Evolutionary conservation across 2,329 filamentous ascomycete species (phyloP).

Genomic region (Exophiala sp.): DNA sequence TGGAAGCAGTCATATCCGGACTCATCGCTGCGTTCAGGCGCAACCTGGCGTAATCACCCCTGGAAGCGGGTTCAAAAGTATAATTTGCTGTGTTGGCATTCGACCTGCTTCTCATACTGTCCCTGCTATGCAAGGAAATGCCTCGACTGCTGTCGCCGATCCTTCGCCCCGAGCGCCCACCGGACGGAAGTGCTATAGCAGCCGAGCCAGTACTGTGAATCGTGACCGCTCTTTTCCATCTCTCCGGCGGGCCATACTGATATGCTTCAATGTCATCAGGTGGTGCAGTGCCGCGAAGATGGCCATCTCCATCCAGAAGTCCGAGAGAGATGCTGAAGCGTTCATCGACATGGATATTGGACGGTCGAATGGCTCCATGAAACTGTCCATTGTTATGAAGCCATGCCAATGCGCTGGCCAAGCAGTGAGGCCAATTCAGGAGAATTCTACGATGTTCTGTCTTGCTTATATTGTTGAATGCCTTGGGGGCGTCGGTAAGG

Average conservation of each 20-base stretch:
- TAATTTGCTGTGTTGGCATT: constrained; percentile 17
- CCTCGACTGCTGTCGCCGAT: constrained; percentile 8
- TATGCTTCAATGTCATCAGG: constrained; percentile 52
- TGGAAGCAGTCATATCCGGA: constrained; percentile 3
- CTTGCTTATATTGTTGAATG: constrained; percentile 41
- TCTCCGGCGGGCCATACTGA: constrained; percentile 55
- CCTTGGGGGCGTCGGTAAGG: constrained; percentile 38
- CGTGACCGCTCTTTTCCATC: constrained; percentile 39
- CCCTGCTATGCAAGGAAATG: constrained; percentile 8
- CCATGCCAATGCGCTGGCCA: constrained; percentile 52
- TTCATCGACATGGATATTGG: constrained; percentile 55
- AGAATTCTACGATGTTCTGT: constrained; percentile 38
- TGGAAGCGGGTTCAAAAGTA: constrained; percentile 21
- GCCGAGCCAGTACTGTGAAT: constrained; percentile 34
- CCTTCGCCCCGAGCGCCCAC: constrained; percentile 38
- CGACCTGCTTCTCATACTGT: constrained; percentile 26
- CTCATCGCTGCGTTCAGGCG: constrained; percentile 14
- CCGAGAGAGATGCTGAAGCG: constrained; percentile 53
- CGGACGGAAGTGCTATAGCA: constrained; percentile 36
- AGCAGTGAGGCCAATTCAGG: constrained; percentile 45
- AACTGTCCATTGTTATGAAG: constrained; percentile 51
- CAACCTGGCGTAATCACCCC: constrained; percentile 19
- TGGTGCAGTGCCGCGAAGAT: constrained; percentile 49
- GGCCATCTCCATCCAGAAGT: constrained; percentile 52
- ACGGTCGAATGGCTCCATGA: constrained; percentile 54